Evolutionary conservation across 2,329 filamentous ascomycete species (phyloP), one percentile per base, ranked within the genome.

Genomic region (Calonectria henricotiae): DNA sequence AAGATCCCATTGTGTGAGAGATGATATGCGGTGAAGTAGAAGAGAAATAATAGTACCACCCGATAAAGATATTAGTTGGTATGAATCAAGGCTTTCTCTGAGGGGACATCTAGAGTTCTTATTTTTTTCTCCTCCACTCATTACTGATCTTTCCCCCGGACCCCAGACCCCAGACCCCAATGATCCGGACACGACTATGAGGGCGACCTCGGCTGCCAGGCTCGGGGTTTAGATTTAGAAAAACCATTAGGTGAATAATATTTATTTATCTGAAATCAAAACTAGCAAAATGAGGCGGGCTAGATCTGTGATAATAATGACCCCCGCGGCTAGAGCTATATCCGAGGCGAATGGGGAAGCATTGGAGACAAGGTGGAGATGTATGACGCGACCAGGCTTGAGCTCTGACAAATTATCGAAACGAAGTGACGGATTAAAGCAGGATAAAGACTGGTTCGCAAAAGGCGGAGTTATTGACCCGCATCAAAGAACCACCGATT

Each of bases 1-100:
- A 77, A 17, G 76, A 66, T 49, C 76, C 65, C 76, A 78, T 78
- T 7, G 68, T 73, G 61, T 37, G 46, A 27, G 15, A 2, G n/a
- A 54, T 25, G 39, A 30, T 49, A 4, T 4, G n/a, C 30, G 15
- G 44, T 25, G 49, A 20, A 44, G 17, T 13, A 37, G 20, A 32
- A 30, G 35, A 20, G 27, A 37, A 60, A 8, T 13, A 58, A 17
- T 46, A n/a, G 23, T 46, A 54, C 32, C 12, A 35, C 30, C n/a
- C 5, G 15, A 65, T 32, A 17, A 23, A 2, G 30, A 46, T 25
- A 11, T 9, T 11, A 23, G n/a, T 7, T 37, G 27, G 11, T 8
- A 20, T 15, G 27, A 62, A 25, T 43, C 4, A n/a, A 37, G n/a
- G 5, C 11, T 58, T 39, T 5, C 13, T 25, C 30, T n/a, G 35